Base-by-base conservation (phyloP, 768 basidiomycete species). In the Termitomyces sp. region DNA sequence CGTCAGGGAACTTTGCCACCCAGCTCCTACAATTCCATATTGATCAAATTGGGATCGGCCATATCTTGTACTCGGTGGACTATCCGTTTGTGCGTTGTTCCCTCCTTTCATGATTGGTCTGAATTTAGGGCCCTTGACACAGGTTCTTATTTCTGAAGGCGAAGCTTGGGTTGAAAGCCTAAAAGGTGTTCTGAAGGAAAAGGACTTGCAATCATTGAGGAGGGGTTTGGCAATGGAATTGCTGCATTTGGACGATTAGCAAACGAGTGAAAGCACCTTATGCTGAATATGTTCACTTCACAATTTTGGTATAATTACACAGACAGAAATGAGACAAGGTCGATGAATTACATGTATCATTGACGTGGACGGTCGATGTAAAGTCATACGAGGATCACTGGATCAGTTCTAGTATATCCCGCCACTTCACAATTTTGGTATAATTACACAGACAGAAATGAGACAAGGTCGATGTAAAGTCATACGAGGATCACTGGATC, bases 51-150 rank as follows among this genome's bases (percentile, higher is more conserved):
- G 76, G 74, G 12, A 54, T 76, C 20, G 65, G 72, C 52, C 64
- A 68, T 23, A 76, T 77, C 13, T 56, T 77, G 67, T 75, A 70
- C 56, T 77, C 76, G 7, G 69, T 75, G 38, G 70, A 71, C 50
- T 73, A 72, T 59, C 70, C 69, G 1, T 72, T 65, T 53, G 69
- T 74, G 41, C 53, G 68, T 56, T 13, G 16, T n/a, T 9, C 13
- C 27, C 23, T n/a, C 11, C 36, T 22, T 29, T 1, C 29, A 18
- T 5, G 18, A 7, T n/a, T 5, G 23, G 18, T 13, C 20, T 13
- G n/a, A 42, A 10, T 16, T 48, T 20, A 32, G 29, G 6, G 29
- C 16, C 2, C 11, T 29, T 50, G 20, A 23, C 16, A 40, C 44
- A 70, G 68, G 61, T 62, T 2, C 47, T 38, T 12, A 63, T 64